Evolutionary conservation across 768 basidiomycete genomes (phyloP).

Genomic region (Mycena sanguinolenta): DNA sequence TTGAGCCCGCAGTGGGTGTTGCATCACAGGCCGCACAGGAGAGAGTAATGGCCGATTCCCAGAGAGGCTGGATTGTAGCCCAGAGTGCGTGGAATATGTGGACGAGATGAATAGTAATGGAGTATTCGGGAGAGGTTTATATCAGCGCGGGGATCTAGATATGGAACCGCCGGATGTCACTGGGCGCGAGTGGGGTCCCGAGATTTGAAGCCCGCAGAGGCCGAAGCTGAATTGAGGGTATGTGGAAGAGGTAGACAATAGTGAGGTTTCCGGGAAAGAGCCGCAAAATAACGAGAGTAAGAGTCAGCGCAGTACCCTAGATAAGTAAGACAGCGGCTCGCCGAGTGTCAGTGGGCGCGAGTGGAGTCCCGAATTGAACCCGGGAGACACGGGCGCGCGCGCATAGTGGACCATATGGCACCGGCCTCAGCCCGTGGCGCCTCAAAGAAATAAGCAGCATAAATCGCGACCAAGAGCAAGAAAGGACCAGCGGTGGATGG

Average conservation of each 20-base stretch:
- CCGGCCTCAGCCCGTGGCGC: not conserved
- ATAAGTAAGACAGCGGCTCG: not conserved
- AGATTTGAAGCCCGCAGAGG: too few relatives aligned
- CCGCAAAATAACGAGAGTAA: not conserved
- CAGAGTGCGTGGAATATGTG: not conserved
- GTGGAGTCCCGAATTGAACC: not conserved
- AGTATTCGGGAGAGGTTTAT: not conserved
- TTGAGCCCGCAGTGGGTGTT: not conserved
- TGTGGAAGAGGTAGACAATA: not conserved
- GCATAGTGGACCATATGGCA: not conserved
- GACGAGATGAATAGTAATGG: not conserved
- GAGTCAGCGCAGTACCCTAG: not conserved
- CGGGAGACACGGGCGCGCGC: not conserved
- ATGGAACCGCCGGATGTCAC: not conserved
- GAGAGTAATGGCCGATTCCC: slow-evolving; percentile 3
- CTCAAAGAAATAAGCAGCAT: not conserved
- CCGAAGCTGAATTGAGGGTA: not conserved
- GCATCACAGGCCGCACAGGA: not conserved
- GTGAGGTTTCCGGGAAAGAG: not conserved
- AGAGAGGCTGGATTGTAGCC: not conserved
- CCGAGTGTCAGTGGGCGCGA: not conserved
- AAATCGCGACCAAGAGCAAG: not conserved
- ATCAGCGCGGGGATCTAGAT: not conserved
- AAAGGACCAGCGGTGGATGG: not conserved
- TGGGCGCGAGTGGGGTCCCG: too few relatives aligned